A percentile compares a stretch with the other conserved stretches of the same genome.
phyloP scores from a whole-genome alignment of 768 basidiomycete species.

The Asterophora parasitica region DNA sequence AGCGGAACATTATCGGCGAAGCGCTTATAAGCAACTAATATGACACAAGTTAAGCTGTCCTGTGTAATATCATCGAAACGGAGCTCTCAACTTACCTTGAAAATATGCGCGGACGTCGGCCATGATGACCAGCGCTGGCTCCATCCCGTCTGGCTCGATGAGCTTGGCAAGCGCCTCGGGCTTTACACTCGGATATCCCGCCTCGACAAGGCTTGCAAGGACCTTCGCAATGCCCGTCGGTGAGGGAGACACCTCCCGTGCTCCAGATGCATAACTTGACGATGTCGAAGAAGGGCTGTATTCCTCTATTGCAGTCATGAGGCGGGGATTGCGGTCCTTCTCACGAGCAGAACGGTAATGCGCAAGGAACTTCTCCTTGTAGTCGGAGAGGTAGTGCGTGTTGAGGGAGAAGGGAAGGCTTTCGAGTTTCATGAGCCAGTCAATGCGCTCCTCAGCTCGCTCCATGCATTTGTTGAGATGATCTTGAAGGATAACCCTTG shows the following conservation, averaged over 20 bases:
- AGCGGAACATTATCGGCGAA: constrained; percentile 54
- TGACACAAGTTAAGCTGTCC: not conserved
- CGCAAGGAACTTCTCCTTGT: constrained; percentile 42
- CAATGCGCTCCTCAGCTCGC: constrained; percentile 34
- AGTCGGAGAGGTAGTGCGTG: constrained; percentile 40
- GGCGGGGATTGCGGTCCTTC: constrained; percentile 21
- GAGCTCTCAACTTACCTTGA: constrained; percentile 46
- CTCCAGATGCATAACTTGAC: not conserved
- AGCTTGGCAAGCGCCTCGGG: constrained; percentile 44
- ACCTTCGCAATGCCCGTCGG: constrained; percentile 28
- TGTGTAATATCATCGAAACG: not conserved
- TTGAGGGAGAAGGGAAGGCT: constrained; percentile 43
- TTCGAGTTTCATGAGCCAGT: constrained; percentile 44
- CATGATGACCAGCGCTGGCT: constrained; percentile 60
- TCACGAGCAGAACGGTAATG: constrained; percentile 43
- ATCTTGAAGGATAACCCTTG: constrained; percentile 46
- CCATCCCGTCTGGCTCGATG: constrained; percentile 46
- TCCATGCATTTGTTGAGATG: constrained; percentile 42
- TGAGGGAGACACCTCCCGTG: not conserved
- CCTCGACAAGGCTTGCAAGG: constrained; percentile 29
- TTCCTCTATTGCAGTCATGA: constrained; percentile 23
- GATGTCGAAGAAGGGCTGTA: constrained; percentile 8
- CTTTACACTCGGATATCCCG: constrained; percentile 35
- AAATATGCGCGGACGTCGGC: constrained; percentile 70
- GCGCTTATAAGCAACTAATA: constrained; percentile 54